Percentiles rank a stretch among this genome's conserved stretches.
phyloP scores from a whole-genome alignment of 768 basidiomycete genomes.

The Collybiopsis confluens region DNA sequence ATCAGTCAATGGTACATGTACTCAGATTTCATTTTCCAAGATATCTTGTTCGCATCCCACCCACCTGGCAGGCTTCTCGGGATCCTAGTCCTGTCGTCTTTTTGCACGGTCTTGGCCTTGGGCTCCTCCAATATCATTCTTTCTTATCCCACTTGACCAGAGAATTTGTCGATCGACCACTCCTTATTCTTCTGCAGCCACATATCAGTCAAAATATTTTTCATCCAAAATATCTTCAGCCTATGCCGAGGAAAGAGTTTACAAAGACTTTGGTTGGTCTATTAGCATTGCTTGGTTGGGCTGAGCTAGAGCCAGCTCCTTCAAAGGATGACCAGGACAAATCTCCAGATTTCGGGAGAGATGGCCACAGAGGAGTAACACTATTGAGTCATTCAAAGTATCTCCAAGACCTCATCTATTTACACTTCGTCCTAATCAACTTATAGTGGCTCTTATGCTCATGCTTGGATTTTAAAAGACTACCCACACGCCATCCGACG shows the following conservation, averaged over 20 bases:
- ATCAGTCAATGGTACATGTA: slow-evolving; percentile 1
- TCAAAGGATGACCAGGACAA: slow-evolving; percentile 17
- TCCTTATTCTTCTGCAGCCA: slow-evolving; percentile 76
- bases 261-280: slow-evolving; percentile 53
- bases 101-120: slow-evolving; percentile 86
- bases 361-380: slow-evolving; percentile 53
- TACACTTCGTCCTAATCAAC: slow-evolving; percentile 5
- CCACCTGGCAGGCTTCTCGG: slow-evolving; percentile 52
- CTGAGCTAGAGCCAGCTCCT: slow-evolving; percentile 18
- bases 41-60: slow-evolving; percentile 72
- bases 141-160: slow-evolving; percentile 56
- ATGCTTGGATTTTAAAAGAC: slow-evolving; percentile 87
- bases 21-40: slow-evolving; percentile 27
- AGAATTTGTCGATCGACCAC: slow-evolving; percentile 58
- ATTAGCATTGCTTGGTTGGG: slow-evolving; percentile 65
- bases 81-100: slow-evolving; percentile 75
- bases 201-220: slow-evolving; percentile 86
- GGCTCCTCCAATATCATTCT: slow-evolving; percentile 65
- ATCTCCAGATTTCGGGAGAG: slow-evolving; percentile 12
- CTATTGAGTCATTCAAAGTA: slow-evolving; percentile 89
- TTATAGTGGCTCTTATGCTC: slow-evolving; percentile 70
- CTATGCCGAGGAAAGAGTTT: slow-evolving; percentile 61
- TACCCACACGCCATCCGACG: slow-evolving; percentile 63
- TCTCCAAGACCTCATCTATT: slow-evolving; percentile 17
- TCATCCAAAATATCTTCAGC: slow-evolving; percentile 66